Evolutionary conservation across 73 alveolate genomes (phyloP).

Genomic region (Durusdinium trenchii): DNA sequence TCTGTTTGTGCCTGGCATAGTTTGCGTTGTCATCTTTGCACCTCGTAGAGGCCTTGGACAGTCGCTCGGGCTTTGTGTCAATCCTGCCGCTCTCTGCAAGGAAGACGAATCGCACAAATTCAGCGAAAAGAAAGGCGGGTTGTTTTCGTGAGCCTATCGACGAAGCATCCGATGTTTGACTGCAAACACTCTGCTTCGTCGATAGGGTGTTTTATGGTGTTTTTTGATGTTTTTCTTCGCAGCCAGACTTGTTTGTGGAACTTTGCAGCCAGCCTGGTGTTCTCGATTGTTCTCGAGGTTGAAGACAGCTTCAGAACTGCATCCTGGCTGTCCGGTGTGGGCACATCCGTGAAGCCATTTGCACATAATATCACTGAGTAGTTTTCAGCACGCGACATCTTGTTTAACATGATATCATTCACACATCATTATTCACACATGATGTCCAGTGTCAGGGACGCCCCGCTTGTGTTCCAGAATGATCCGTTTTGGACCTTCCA

Average conservation of each 20-base stretch:
- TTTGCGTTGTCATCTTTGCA: background rate
- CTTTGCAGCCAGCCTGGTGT: background rate
- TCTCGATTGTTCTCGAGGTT: background rate
- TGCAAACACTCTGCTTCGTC: background rate
- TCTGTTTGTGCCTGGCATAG: background rate
- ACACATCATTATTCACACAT: too few relatives aligned
- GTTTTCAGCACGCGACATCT: too few relatives aligned
- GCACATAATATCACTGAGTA: too few relatives aligned
- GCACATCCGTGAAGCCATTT: too few relatives aligned
- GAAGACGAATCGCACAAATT: slow-evolving; percentile 27
- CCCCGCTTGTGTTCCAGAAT: too few relatives aligned
- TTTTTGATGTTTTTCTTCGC: background rate
- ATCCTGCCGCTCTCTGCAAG: background rate
- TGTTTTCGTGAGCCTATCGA: background rate
- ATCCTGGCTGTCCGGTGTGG: background rate
- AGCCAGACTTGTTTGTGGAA: background rate
- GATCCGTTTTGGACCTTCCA: too few relatives aligned
- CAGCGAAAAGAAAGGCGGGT: slow-evolving; percentile 50
- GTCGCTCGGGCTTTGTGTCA: background rate
- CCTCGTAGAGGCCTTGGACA: background rate
- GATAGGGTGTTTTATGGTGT: background rate
- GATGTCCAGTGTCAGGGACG: too few relatives aligned
- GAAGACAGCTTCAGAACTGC: slow-evolving; percentile 49
- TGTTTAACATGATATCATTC: too few relatives aligned
- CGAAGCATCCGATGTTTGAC: background rate